Base-by-base conservation (phyloP, 2,329 filamentous ascomycete genomes). In the Albifimbria verrucaria region DNA sequence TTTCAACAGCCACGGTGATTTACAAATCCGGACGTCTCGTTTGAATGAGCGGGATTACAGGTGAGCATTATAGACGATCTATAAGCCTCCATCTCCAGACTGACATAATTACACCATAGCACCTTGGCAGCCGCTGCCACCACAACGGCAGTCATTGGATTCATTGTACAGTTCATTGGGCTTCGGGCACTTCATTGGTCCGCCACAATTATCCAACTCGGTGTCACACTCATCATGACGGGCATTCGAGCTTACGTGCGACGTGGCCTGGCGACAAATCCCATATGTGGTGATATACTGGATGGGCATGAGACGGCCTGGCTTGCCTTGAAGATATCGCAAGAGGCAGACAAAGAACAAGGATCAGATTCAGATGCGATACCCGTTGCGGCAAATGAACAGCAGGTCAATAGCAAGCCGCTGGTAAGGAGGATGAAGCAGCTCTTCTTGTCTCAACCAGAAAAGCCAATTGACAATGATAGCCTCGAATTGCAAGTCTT, bases 161-260 rank as follows among this genome's bases (percentile, higher is more conserved):
- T 64, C 49, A 24, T 68, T 10, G 39, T 57, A 1, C 66, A 69
- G 45, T 68, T 69, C 22, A 52, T 62, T 15, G 65, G 65, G 4
- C 47, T 65, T 20, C 58, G 64, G 4, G 59, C 52, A 1, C 59
- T 64, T 57, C 60, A 67, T 46, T 67, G 61, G 60, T 63, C 64
- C 1, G 59, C 53, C 1, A 54, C 63, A 4, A 43, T 67, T 22
- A 53, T 52, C 7, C 65, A 66, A 25, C 62, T 69, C n/a, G 60
- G 23, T 0, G 58, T 56, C 9, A 60, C 55, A 1, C 1, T 62
- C 9, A 12, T 62, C 3, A 68, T 68, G 66, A 58, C 57, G 10
- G 28, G 44, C 15, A 20, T 65, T 5, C 59, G 66, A 28, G 59
- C 61, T 7, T 55, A 26, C n/a, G 55, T 66, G 36, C 62, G 65